These are phyloP conservation scores for Colletotrichum sidae DNA, from an alignment of 2,329 filamentous ascomycete species.

Conservation along the genomic window DNA sequence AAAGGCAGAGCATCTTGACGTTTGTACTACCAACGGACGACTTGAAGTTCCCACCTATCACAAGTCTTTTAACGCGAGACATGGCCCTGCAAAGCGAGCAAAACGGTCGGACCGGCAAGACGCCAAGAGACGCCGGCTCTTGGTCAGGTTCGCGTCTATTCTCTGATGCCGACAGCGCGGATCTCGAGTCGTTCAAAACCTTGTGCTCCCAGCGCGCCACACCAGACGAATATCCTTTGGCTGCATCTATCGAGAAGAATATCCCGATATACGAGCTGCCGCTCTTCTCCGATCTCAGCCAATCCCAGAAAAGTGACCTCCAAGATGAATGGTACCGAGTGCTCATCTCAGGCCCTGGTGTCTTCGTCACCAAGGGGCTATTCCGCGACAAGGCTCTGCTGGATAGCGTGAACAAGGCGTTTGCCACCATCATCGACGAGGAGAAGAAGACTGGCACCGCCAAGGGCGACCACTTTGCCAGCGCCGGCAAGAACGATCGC, in stretches of 20 bases:
- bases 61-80: too few species aligned
- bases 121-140: too few species aligned
- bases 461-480: constrained; percentile 72
- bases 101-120: too few species aligned
- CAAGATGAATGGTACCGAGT: constrained; percentile 72
- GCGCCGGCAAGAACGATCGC: constrained; percentile 65
- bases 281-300: constrained; percentile 44
- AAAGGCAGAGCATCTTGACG: too few species aligned
- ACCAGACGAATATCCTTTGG: constrained; percentile 58
- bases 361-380: constrained; percentile 68
- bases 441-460: constrained; percentile 50
- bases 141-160: constrained; percentile 39
- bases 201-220: constrained; percentile 55
- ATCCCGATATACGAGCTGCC: constrained; percentile 67
- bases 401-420: constrained; percentile 59
- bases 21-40: too few species aligned
- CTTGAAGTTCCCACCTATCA: too few species aligned
- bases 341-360: constrained; percentile 67
- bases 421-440: constrained; percentile 58
- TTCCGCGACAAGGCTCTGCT: constrained; percentile 57
- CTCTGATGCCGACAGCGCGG: constrained; percentile 45
- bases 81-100: too few species aligned
- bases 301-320: constrained; percentile 50
- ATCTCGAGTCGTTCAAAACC: constrained; percentile 55
- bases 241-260: constrained; percentile 57